phyloP scores from a whole-genome alignment of 345 rosid species.

The Moricandia moricandioides region DNA sequence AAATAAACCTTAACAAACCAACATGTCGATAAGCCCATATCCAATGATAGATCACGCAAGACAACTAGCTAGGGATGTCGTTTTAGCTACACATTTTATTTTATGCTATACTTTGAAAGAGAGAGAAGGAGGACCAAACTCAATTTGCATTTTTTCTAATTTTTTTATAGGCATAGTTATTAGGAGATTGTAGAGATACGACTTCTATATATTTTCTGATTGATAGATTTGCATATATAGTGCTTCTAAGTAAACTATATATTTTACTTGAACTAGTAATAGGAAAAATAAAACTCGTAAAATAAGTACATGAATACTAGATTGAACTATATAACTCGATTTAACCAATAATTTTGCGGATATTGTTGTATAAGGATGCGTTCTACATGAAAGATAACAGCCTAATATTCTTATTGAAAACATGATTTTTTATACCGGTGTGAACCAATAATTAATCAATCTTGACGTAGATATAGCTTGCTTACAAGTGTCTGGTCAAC shows the following conservation, averaged over 20 bases:
- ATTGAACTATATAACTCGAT: neutral
- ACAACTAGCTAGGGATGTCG: slow-evolving; percentile 49
- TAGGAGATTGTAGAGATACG: neutral
- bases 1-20: neutral
- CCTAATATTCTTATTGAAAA: neutral
- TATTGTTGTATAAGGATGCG: neutral
- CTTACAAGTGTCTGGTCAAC: slow-evolving; percentile 1
- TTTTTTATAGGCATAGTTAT: neutral
- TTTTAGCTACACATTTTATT: slow-evolving; percentile 9
- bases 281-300: neutral
- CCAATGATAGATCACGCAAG: slow-evolving; percentile 52
- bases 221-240: neutral
- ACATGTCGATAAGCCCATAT: slow-evolving; percentile 35
- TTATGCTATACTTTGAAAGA: slow-evolving; percentile 6
- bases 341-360: neutral
- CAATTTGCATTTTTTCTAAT: neutral
- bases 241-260: neutral
- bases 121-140: slow-evolving; percentile 24
- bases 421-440: neutral
- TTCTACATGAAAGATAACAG: neutral
- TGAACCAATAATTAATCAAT: slow-evolving; percentile 17
- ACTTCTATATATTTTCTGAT: neutral
- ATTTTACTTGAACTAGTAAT: neutral
- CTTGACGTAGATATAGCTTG: slow-evolving; percentile 11
- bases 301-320: neutral